Percentiles rank a stretch among this genome's conserved stretches.
Evolutionary conservation across 805 yeast species (phyloP).

Genomic region (Sugiyamaella boreocaroliniensis): DNA sequence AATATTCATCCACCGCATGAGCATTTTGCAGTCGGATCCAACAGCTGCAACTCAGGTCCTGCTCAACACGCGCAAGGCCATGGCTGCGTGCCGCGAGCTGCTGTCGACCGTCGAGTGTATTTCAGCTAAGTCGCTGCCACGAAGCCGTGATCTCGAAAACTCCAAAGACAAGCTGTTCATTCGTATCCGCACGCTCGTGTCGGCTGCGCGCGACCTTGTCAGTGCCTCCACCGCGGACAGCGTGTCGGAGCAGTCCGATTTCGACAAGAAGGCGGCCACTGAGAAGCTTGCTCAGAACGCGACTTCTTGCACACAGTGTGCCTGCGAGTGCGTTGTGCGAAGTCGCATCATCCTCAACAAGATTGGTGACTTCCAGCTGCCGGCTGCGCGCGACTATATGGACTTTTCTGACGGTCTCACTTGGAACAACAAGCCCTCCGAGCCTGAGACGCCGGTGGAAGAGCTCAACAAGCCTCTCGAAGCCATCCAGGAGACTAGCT

Average conservation of each 20-base stretch:
- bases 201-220: constrained; percentile 33
- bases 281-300: constrained; percentile 26
- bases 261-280: constrained; percentile 7
- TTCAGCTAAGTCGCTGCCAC: constrained; percentile 22
- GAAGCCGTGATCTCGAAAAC: constrained; percentile 26
- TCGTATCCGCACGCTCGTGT: constrained; percentile 30
- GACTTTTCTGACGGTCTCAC: constrained; percentile 22
- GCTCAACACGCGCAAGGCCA: constrained; percentile 32
- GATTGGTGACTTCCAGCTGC: constrained; percentile 28
- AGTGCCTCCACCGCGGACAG: constrained; percentile 14
- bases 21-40: constrained; percentile 24
- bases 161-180: constrained; percentile 30
- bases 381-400: constrained; percentile 25
- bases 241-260: neutral
- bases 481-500: neutral
- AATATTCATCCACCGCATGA: constrained; percentile 27
- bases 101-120: constrained; percentile 32
- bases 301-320: constrained; percentile 29
- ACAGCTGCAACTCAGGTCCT: constrained; percentile 29
- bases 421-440: neutral
- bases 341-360: constrained; percentile 22
- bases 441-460: constrained; percentile 4
- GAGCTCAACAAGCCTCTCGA: neutral
- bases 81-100: constrained; percentile 36
- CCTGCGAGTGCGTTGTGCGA: constrained; percentile 30